Evolutionary conservation across 2,329 filamentous ascomycete species (phyloP).

Genomic region (Pseudogymnoascus sp.): DNA sequence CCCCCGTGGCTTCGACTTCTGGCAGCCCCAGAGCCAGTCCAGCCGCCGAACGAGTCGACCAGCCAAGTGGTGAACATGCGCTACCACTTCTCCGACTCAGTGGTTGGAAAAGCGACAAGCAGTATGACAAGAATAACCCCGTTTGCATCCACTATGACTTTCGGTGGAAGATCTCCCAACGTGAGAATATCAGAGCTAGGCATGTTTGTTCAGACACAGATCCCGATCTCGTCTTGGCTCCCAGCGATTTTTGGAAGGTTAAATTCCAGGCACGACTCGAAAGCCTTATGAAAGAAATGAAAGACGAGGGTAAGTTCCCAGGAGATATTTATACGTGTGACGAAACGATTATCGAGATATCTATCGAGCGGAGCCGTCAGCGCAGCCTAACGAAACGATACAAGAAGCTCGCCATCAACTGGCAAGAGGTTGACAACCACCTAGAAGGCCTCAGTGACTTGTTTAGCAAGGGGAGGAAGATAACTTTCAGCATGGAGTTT

Average conservation of each 20-base stretch:
- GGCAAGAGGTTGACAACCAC: conserved; percentile 19
- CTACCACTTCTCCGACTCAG: conserved; percentile 20
- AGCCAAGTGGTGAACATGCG: conserved; percentile 17
- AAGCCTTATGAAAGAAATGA: conserved; percentile 1
- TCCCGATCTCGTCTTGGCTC: conserved; percentile 23
- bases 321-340: conserved; percentile 18
- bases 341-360: conserved; percentile 21
- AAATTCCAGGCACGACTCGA: conserved; percentile 18
- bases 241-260: conserved; percentile 22
- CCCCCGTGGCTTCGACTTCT: not conserved
- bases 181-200: conserved; percentile 22
- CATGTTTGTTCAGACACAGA: conserved; percentile 18
- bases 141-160: conserved; percentile 24
- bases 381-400: conserved; percentile 21
- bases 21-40: conserved; percentile 9
- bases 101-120: conserved; percentile 19
- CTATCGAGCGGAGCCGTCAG: conserved; percentile 18
- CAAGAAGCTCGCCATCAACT: conserved; percentile 22
- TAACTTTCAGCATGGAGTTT: conserved; percentile 21
- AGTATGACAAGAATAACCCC: conserved; percentile 19
- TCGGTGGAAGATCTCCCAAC: conserved; percentile 23
- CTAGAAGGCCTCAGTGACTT: conserved; percentile 21
- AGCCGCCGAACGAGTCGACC: conserved; percentile 14
- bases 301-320: conserved; percentile 19
- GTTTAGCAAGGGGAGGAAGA: conserved; percentile 20